Evolutionary conservation across 441 rosid species (phyloP).

Genomic region (Adansonia gregorii): DNA sequence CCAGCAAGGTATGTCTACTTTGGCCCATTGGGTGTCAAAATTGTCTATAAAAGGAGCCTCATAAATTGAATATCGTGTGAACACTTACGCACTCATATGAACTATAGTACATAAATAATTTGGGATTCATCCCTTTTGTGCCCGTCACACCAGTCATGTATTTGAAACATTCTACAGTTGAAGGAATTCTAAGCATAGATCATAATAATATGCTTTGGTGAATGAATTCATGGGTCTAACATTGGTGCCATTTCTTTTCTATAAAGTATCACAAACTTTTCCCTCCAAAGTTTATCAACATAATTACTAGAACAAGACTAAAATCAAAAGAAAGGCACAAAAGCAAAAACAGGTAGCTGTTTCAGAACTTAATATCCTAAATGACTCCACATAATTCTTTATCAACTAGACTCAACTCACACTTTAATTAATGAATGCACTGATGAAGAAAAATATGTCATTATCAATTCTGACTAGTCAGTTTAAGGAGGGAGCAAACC

Average conservation of each 20-base stretch:
- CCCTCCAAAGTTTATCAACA: neutral
- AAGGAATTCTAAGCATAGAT: neutral
- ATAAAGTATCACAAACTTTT: neutral
- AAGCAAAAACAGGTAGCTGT: neutral
- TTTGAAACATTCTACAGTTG: neutral
- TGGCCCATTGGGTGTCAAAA: neutral
- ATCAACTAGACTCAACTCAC: neutral
- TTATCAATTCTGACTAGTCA: neutral
- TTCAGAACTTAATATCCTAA: neutral
- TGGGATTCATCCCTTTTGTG: neutral
- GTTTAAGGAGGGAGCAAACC: constrained; percentile 48
- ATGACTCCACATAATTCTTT: neutral
- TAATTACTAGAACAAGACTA: constrained; percentile 1
- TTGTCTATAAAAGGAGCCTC: neutral
- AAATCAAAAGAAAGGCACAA: neutral
- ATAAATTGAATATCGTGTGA: neutral
- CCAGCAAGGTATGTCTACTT: neutral
- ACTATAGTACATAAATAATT: neutral
- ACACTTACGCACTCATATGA: neutral
- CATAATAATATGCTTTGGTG: neutral
- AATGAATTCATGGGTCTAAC: neutral
- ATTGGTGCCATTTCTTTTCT: neutral
- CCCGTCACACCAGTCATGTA: neutral
- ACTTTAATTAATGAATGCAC: constrained; percentile 21
- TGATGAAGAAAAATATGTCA: neutral